phyloP scores from a whole-genome alignment of 2,329 filamentous ascomycete species.

The Amphichorda felina region DNA sequence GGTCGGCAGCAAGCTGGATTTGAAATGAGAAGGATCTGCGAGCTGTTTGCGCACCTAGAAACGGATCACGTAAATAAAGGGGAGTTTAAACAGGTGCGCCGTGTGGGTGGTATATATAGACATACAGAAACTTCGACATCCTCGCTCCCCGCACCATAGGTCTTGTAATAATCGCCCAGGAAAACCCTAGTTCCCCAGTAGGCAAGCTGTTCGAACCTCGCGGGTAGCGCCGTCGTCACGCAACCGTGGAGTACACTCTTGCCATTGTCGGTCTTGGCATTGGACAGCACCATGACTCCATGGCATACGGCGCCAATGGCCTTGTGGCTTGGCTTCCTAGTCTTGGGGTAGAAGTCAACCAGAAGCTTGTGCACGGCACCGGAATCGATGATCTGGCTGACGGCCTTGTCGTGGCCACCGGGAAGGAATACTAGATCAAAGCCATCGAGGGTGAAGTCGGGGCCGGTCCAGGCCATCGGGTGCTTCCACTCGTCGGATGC shows the following conservation, averaged over 20 bases:
- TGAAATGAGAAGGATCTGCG: constrained; percentile 29
- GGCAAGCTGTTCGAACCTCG: constrained; percentile 32
- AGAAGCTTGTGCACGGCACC: constrained; percentile 28
- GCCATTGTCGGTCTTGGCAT: constrained; percentile 25
- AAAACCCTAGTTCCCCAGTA: constrained; percentile 36
- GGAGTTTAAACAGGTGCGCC: no score
- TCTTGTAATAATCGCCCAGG: constrained; percentile 44
- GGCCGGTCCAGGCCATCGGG: constrained; percentile 30
- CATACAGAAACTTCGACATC: constrained; percentile 33
- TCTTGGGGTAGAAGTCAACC: constrained; percentile 32
- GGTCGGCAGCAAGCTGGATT: constrained; percentile 22
- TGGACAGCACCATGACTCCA: constrained; percentile 36
- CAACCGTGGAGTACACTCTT: constrained; percentile 34
- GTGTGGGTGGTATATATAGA: constrained; percentile 1
- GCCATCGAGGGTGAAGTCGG: constrained; percentile 27
- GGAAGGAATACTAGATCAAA: constrained; percentile 38
- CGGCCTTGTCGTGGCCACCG: constrained; percentile 39
- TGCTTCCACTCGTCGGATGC: constrained; percentile 25
- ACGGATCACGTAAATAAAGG: no score
- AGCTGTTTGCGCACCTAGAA: constrained; percentile 29
- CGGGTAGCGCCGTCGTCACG: constrained; percentile 34
- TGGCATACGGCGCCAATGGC: constrained; percentile 37
- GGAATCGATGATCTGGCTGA: constrained; percentile 38
- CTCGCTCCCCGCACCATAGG: constrained; percentile 36
- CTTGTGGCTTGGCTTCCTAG: constrained; percentile 29